phyloP scores from a whole-genome alignment of 2,329 filamentous ascomycete species.

The Hypoxylon sp. region DNA sequence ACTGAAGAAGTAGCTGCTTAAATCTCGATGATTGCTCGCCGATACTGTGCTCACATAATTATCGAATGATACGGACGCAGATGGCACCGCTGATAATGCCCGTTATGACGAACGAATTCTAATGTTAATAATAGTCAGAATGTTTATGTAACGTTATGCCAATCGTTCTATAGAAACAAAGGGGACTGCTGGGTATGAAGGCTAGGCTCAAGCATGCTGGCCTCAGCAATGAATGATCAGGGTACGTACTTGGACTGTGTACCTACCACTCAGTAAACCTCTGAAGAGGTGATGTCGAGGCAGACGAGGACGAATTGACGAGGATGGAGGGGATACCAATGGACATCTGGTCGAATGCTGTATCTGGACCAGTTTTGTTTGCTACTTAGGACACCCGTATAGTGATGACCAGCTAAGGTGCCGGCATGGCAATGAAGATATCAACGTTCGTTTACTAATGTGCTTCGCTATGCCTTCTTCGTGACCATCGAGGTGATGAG shows the following conservation, averaged over 20 bases:
- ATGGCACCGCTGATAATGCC: constrained; percentile 32
- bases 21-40: constrained; percentile 9
- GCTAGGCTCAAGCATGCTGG: constrained; percentile 7
- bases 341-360: constrained; percentile 10
- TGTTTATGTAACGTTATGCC: constrained; percentile 34
- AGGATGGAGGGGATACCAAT: constrained; percentile 22
- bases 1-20: constrained; percentile 34
- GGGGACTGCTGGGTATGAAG: constrained; percentile 9
- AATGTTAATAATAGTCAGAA: constrained; percentile 49
- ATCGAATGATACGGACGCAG: constrained; percentile 38
- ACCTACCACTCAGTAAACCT: not conserved
- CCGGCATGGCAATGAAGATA: constrained; percentile 22
- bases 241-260: constrained; percentile 4
- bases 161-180: constrained; percentile 29
- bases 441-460: constrained; percentile 21
- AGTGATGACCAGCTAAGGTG: constrained; percentile 6
- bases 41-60: constrained; percentile 38
- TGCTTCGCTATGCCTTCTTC: not conserved
- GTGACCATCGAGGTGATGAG: not conserved
- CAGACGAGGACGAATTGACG: constrained; percentile 16
- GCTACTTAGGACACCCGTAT: not conserved
- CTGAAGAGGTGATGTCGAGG: constrained; percentile 3
- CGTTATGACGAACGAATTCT: constrained; percentile 36
- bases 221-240: constrained; percentile 20
- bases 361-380: constrained; percentile 4